Evolutionary conservation across 2,329 filamentous ascomycete genomes (phyloP).

Genomic region (Fusarium sororula): DNA sequence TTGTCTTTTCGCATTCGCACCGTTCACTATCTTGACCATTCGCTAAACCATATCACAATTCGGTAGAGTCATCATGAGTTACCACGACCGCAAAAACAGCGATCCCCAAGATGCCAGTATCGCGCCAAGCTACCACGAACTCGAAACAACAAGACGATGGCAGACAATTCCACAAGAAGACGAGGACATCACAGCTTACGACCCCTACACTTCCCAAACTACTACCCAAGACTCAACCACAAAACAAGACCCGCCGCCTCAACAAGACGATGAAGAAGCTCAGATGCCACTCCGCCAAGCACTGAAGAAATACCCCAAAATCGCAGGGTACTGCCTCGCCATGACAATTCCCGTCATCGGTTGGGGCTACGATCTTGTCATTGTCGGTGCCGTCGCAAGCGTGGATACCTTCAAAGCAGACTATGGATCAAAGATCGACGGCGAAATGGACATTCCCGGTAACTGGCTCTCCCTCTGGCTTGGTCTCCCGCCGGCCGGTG

Average conservation of each 20-base stretch:
- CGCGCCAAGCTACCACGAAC: slow-evolving; percentile 11
- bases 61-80: not conserved
- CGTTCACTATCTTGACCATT: too few species aligned
- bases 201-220: slow-evolving; percentile 1
- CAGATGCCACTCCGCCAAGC: slow-evolving; percentile 40
- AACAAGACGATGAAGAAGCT: slow-evolving; percentile 9
- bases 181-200: not conserved
- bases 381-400: slow-evolving; percentile 42
- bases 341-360: slow-evolving; percentile 43
- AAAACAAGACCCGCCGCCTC: not conserved
- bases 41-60: not conserved
- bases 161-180: slow-evolving; percentile 9
- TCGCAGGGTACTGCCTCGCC: slow-evolving; percentile 39
- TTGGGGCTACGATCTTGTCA: slow-evolving; percentile 44
- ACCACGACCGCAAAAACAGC: not conserved
- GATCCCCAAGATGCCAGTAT: slow-evolving; percentile 6
- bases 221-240: not conserved
- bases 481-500: slow-evolving; percentile 34
- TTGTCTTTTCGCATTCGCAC: not conserved
- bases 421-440: slow-evolving; percentile 40
- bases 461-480: slow-evolving; percentile 45
- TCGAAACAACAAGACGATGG: slow-evolving; percentile 12
- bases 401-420: slow-evolving; percentile 44
- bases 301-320: slow-evolving; percentile 40
- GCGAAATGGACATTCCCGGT: slow-evolving; percentile 37